These are phyloP conservation scores for Trichosporon sp. DNA, from an alignment of 1,284 basidiomycete species.

Conservation along the genomic window DNA sequence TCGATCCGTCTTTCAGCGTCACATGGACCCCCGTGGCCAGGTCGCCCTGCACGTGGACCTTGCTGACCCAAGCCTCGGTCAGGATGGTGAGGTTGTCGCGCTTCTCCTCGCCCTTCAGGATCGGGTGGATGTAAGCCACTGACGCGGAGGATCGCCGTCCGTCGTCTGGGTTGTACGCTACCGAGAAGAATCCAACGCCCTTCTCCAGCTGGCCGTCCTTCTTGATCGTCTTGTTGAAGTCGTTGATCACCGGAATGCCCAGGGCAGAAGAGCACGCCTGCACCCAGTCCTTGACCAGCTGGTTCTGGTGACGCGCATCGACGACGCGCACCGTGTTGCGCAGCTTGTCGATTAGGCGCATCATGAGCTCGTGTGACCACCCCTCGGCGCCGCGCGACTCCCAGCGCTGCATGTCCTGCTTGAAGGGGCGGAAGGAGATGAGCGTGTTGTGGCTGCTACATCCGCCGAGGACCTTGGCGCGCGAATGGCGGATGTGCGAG, in stretches of 20 bases:
- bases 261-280: slow-evolving; percentile 10
- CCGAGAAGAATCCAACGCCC: slow-evolving; percentile 21
- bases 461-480: slow-evolving; percentile 19
- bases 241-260: slow-evolving; percentile 16
- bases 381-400: slow-evolving; percentile 6
- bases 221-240: slow-evolving; percentile 17
- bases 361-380: slow-evolving; percentile 17
- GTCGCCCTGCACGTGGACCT: slow-evolving; percentile 14
- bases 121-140: slow-evolving; percentile 21
- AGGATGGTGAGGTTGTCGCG: slow-evolving; percentile 21
- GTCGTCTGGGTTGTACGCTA: slow-evolving; percentile 22
- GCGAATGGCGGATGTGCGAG: slow-evolving; percentile 20
- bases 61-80: slow-evolving; percentile 20
- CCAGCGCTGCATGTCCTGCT: slow-evolving; percentile 18
- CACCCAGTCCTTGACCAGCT: slow-evolving; percentile 17
- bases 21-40: slow-evolving; percentile 19
- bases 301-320: slow-evolving; percentile 16
- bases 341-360: slow-evolving; percentile 20
- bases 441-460: slow-evolving; percentile 21
- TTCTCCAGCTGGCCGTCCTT: slow-evolving; percentile 10
- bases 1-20: slow-evolving; percentile 15
- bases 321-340: slow-evolving; percentile 18
- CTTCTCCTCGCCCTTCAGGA: slow-evolving; percentile 18
- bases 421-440: slow-evolving; percentile 21
- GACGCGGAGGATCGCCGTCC: slow-evolving; percentile 10